Evolutionary conservation across 225 moss, liverwort and hornwort species (phyloP).

Genomic region (Marchantia polymorpha): DNA sequence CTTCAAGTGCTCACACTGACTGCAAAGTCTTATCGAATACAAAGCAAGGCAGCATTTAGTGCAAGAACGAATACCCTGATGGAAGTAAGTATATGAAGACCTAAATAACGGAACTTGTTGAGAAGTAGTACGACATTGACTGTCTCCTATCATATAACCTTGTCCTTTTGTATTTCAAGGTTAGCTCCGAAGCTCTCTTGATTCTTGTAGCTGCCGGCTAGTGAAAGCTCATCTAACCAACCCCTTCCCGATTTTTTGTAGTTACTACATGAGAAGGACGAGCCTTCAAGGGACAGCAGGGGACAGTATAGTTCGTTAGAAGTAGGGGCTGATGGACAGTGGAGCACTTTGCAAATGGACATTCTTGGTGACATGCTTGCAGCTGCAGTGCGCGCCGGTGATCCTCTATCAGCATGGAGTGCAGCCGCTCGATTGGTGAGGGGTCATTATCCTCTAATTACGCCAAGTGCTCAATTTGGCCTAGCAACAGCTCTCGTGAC

Average conservation of each 20-base stretch:
- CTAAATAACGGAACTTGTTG: background rate
- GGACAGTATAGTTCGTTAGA: slow-evolving; percentile 27
- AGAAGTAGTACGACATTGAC: no score
- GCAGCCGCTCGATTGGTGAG: slow-evolving; percentile 88
- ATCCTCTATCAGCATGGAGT: slow-evolving; percentile 93
- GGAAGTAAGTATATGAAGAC: slow-evolving; percentile 29
- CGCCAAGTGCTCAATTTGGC: slow-evolving; percentile 70
- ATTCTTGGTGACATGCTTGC: slow-evolving; percentile 95
- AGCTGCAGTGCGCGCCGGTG: slow-evolving; percentile 91
- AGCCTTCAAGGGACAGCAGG: slow-evolving; percentile 28
- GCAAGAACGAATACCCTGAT: slow-evolving; percentile 31
- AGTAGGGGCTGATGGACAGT: slow-evolving; percentile 54
- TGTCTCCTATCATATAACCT: no score
- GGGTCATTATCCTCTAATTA: slow-evolving; percentile 89
- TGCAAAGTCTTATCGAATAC: slow-evolving; percentile 78
- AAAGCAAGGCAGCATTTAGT: slow-evolving; percentile 54
- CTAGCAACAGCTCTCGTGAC: slow-evolving; percentile 77
- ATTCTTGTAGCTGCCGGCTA: background rate
- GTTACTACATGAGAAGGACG: slow-evolving; percentile 30
- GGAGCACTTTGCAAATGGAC: slow-evolving; percentile 98
- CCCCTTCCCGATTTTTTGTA: background rate
- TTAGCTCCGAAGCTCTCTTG: background rate
- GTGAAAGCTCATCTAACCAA: background rate
- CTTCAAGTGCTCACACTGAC: slow-evolving; percentile 87
- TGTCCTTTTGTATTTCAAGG: background rate